These are phyloP conservation scores for Hymenoscyphus fructigenus DNA, from an alignment of 2,329 filamentous ascomycete genomes.

Conservation along the genomic window DNA sequence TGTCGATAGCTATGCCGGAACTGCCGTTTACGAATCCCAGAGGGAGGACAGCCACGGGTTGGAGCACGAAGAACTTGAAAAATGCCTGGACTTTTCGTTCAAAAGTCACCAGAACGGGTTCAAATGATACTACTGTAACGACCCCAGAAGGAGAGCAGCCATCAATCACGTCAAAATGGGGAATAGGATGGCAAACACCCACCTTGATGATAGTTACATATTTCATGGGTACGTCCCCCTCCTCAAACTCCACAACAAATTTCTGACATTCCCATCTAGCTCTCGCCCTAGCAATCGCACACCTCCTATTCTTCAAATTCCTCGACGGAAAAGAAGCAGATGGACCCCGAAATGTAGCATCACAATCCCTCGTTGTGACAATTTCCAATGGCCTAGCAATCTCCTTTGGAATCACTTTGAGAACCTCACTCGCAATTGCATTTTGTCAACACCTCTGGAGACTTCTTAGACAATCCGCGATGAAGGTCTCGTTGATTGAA, in stretches of 20 bases:
- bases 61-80: not conserved
- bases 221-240: slow-evolving; percentile 17
- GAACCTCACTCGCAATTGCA: slow-evolving; percentile 19
- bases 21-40: not conserved
- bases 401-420: slow-evolving; percentile 23
- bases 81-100: not conserved
- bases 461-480: slow-evolving; percentile 22
- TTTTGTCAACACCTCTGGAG: slow-evolving; percentile 29
- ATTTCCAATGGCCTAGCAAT: slow-evolving; percentile 29
- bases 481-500: slow-evolving; percentile 32
- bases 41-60: not conserved
- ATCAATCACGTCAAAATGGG: slow-evolving; percentile 15
- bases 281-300: slow-evolving; percentile 19
- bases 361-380: slow-evolving; percentile 28
- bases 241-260: not conserved
- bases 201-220: slow-evolving; percentile 24
- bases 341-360: slow-evolving; percentile 20
- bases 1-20: not conserved
- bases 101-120: not conserved
- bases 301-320: slow-evolving; percentile 25
- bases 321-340: slow-evolving; percentile 27
- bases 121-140: not conserved
- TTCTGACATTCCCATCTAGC: slow-evolving; percentile 14
- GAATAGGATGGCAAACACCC: slow-evolving; percentile 28
- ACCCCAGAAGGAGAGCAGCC: not conserved